Percentiles rank a stretch among this genome's conserved stretches.
phyloP scores from a whole-genome alignment of 1,284 basidiomycete genomes.

The Melampsora americana region DNA sequence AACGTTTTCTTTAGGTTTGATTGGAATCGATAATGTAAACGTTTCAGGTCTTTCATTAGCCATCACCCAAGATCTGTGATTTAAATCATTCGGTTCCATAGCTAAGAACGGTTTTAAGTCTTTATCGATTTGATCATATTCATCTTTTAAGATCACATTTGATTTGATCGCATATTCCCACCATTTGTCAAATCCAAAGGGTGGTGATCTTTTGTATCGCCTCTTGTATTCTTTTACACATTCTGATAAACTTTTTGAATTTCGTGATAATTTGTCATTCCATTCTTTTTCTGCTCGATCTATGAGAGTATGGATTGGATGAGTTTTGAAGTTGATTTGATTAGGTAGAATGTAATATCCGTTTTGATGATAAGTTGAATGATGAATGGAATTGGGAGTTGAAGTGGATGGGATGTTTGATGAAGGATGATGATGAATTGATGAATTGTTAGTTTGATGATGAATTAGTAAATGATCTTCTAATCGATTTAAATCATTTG shows the following conservation, averaged over 20 bases:
- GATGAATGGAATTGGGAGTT: background rate
- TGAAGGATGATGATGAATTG: background rate
- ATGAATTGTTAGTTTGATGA: background rate
- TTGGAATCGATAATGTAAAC: slow-evolving; percentile 18
- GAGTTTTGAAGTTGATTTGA: background rate
- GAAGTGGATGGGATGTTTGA: background rate
- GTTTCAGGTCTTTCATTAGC: slow-evolving; percentile 42
- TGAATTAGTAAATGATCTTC: slow-evolving; percentile 29
- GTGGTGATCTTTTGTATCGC: slow-evolving; percentile 30
- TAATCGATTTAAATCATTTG: slow-evolving; percentile 15
- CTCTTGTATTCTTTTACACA: slow-evolving; percentile 25
- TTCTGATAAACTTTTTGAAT: slow-evolving; percentile 20
- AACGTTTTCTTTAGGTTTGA: slow-evolving; percentile 11
- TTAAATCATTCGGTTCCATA: slow-evolving; percentile 23
- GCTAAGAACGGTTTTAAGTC: slow-evolving; percentile 39
- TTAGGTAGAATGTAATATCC: background rate
- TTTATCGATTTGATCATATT: slow-evolving; percentile 39
- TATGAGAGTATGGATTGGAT: slow-evolving; percentile 40
- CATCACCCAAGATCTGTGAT: slow-evolving; percentile 39
- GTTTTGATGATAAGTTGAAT: background rate
- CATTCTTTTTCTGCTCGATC: slow-evolving; percentile 18
- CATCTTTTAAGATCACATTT: slow-evolving; percentile 36
- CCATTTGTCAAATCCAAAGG: slow-evolving; percentile 42
- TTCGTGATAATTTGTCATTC: slow-evolving; percentile 7
- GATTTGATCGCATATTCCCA: slow-evolving; percentile 26